Percentiles rank a stretch among this genome's conserved stretches.
Conservation (phyloP, 108 stramenopile genomes). For the Cyclotella atomus region DNA sequence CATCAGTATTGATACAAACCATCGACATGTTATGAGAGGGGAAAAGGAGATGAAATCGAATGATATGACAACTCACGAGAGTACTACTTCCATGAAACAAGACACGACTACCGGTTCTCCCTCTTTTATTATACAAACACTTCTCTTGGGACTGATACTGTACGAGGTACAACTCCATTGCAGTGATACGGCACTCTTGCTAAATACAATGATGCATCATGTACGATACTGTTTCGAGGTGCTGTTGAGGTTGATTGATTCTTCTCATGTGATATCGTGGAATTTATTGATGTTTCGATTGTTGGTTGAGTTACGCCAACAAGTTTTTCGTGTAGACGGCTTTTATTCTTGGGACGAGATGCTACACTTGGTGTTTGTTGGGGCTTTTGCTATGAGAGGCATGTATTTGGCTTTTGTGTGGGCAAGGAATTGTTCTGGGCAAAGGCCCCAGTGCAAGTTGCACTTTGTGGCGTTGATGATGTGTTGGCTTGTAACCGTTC, state of each 20-base stretch:
- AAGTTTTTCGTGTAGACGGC: too few species aligned
- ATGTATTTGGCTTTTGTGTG: not conserved
- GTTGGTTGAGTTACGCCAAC: not conserved
- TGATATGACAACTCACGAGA: too few species aligned
- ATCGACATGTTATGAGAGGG: too few species aligned
- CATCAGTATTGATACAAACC: too few species aligned
- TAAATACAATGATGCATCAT: not conserved
- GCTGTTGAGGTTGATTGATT: not conserved
- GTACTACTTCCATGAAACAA: too few species aligned
- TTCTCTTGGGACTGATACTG: not conserved
- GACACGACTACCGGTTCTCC: not conserved
- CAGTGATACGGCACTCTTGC: not conserved
- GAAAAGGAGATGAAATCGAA: too few species aligned
- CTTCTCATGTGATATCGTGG: not conserved
- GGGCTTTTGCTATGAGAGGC: not conserved
- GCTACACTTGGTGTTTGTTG: constrained; percentile 1
- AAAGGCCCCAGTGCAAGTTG: not conserved
- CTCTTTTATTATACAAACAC: not conserved
- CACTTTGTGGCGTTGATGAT: not conserved
- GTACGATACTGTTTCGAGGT: not conserved
- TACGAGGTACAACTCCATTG: constrained; percentile 3
- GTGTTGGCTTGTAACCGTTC: constrained; percentile 3
- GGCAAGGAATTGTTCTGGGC: not conserved
- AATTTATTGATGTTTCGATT: not conserved
- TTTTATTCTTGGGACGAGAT: not conserved